Evolutionary conservation across 805 yeast genomes (phyloP).

Genomic region (Saturnispora hagleri): DNA sequence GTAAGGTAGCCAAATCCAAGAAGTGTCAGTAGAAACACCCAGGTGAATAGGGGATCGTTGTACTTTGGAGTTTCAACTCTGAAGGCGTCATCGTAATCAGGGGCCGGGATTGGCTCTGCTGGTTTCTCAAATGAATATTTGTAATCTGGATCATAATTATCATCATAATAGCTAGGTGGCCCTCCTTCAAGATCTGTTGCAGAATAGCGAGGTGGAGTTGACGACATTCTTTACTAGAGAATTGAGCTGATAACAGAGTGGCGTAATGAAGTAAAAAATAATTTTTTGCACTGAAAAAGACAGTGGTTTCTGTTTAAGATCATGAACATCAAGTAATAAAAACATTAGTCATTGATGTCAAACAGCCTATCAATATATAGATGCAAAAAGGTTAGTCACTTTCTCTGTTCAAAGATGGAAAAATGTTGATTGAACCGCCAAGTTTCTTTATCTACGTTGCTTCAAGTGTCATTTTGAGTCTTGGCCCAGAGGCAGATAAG

Average conservation of each 20-base stretch:
- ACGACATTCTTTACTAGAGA: not conserved
- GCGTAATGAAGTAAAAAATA: not conserved
- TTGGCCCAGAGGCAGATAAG: too few species aligned
- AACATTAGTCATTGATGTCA: not conserved
- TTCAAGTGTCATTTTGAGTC: too few species aligned
- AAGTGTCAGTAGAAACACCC: constrained; percentile 32
- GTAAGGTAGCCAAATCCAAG: constrained; percentile 13
- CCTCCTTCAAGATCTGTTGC: not conserved
- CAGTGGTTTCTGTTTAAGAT: not conserved
- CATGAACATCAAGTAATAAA: not conserved
- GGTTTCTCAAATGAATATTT: constrained; percentile 26
- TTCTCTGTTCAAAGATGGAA: not conserved
- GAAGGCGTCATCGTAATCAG: constrained; percentile 59
- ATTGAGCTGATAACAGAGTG: not conserved
- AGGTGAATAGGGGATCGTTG: constrained; percentile 65
- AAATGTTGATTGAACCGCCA: too few species aligned
- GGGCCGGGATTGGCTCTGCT: constrained; percentile 21
- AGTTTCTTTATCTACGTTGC: too few species aligned
- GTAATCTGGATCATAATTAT: constrained; percentile 22
- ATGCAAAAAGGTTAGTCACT: too few species aligned
- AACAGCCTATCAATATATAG: not conserved
- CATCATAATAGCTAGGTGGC: constrained; percentile 13
- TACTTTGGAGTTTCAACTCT: constrained; percentile 50
- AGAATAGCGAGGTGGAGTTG: constrained; percentile 4
- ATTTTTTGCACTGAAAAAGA: not conserved